Base-by-base conservation (phyloP, 768 basidiomycete genomes). In the Tulasnella sp. region DNA sequence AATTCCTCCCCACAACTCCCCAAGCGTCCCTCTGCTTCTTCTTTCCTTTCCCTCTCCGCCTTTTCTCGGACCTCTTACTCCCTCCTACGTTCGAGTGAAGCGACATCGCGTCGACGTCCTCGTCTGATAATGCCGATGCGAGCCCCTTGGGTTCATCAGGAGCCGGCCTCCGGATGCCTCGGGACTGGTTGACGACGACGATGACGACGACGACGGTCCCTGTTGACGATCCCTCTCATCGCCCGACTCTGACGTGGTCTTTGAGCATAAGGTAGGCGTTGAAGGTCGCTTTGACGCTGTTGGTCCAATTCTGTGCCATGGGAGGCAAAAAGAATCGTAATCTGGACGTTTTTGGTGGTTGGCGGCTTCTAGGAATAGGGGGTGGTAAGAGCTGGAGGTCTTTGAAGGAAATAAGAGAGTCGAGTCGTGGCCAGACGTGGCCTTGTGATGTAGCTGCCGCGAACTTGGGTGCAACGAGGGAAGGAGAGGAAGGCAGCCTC, bases 111-210 rank as follows among this genome's bases (percentile, higher is more conserved):
- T 74, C 73, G 29, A 17, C 58, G 40, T 74, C 73, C 6, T 74
- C 73, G 54, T 74, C 58, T 14, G 45, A 52, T 22, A 49, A 74
- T 4, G 37, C 37, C 22, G 73, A 74, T 15, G 73, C 73, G 34
- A 74, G 58, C n/a, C 73, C 73, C 31, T 74, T 49, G 25, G 67
- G 73, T 36, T 74, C 73, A 36, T 74, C 73, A 31, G 58, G 73
- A 70, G 73, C 42, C 71, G 71, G 25, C 71, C 71, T 22, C 49
- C 49, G 49, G 49, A 3, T 52, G 49, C 14, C 14, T 5, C 14
- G 14, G 49, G 7, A 52, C 49, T 15, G 49, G 39, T 40, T 12
- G 39, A 40, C 39, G 39, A 40, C 39, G 39, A 40, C 39, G 39
- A 5, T 40, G 39, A 40, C 39, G 39, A 40, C 39, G 39, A 40